phyloP scores from a whole-genome alignment of 2,329 filamentous ascomycete genomes.

The Pseudogymnoascus sp. region DNA sequence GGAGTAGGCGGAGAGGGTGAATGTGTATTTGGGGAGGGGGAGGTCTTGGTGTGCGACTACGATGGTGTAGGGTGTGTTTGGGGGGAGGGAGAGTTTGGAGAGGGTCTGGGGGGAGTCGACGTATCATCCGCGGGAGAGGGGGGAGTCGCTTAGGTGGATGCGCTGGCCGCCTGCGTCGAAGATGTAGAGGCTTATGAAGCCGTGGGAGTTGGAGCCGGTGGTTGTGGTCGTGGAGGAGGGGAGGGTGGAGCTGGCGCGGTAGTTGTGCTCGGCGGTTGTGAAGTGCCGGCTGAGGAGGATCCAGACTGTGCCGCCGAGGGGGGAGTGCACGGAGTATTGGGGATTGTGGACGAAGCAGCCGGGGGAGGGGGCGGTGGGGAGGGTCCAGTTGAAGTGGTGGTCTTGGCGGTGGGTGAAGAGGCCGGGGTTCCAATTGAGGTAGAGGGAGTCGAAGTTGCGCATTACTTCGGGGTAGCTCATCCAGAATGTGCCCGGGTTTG shows the following conservation, averaged over 20 bases:
- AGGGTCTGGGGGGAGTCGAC: constrained; percentile 92
- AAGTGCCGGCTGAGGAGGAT: constrained; percentile 83
- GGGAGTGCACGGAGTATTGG: constrained; percentile 62
- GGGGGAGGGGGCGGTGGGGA: constrained; percentile 40
- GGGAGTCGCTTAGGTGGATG: constrained; percentile 67
- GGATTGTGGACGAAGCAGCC: constrained; percentile 58
- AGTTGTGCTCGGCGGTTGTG: constrained; percentile 52
- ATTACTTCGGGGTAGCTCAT: constrained; percentile 81
- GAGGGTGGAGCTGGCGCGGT: constrained; percentile 22
- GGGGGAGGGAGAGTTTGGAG: constrained; percentile 58
- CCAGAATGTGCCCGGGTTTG: constrained; percentile 77
- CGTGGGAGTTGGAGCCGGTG: constrained; percentile 43
- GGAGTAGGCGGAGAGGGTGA: constrained; percentile 80
- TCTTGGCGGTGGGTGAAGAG: constrained; percentile 79
- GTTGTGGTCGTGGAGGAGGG: constrained; percentile 31
- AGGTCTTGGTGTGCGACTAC: constrained; percentile 76
- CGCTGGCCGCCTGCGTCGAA: constrained; percentile 65
- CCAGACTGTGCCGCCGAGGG: constrained; percentile 62
- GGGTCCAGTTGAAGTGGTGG: constrained; percentile 80
- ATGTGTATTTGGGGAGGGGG: constrained; percentile 66
- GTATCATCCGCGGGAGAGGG: constrained; percentile 70
- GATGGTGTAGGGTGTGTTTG: constrained; percentile 44
- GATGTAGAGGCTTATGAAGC: constrained; percentile 82
- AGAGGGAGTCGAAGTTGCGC: constrained; percentile 91
- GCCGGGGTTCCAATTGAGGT: constrained; percentile 92